Evolutionary conservation across 805 yeast genomes (phyloP).

Genomic region (Saturnispora serradocipensis): DNA sequence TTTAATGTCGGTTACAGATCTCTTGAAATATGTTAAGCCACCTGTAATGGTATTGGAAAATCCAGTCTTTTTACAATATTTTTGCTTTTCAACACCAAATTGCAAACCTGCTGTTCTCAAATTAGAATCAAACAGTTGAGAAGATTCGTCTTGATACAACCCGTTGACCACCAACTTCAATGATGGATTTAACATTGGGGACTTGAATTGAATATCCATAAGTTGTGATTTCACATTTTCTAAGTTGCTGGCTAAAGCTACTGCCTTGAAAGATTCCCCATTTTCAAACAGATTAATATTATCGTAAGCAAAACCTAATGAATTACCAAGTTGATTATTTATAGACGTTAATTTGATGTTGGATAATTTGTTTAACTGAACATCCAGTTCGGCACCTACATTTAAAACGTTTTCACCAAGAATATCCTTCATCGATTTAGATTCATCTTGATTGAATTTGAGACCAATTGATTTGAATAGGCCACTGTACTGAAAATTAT

Average conservation of each 20-base stretch:
- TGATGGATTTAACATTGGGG: slow-evolving; percentile 37
- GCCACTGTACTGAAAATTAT: slow-evolving; percentile 21
- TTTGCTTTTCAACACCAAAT: slow-evolving; percentile 37
- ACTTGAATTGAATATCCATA: slow-evolving; percentile 38
- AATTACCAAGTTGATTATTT: slow-evolving; percentile 8
- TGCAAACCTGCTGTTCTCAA: slow-evolving; percentile 41
- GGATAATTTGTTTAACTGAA: slow-evolving; percentile 1
- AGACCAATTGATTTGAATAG: slow-evolving; percentile 22
- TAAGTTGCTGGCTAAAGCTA: slow-evolving; percentile 37
- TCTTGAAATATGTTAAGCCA: slow-evolving; percentile 54
- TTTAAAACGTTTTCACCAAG: slow-evolving; percentile 6
- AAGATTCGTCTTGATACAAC: neutral
- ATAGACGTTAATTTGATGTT: slow-evolving; percentile 1
- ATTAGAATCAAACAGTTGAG: slow-evolving; percentile 16
- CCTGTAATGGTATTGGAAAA: slow-evolving; percentile 18
- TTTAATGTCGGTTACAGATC: slow-evolving; percentile 43
- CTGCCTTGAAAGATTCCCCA: slow-evolving; percentile 51
- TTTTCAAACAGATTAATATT: slow-evolving; percentile 54
- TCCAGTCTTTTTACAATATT: slow-evolving; percentile 11
- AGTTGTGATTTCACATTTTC: slow-evolving; percentile 46
- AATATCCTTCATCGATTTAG: slow-evolving; percentile 2
- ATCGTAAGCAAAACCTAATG: slow-evolving; percentile 27
- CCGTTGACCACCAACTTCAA: slow-evolving; percentile 36
- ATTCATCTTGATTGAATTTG: slow-evolving; percentile 14
- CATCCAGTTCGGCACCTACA: slow-evolving; percentile 8